Evolutionary conservation across 2,329 filamentous ascomycete species (phyloP).

Genomic region (Penicillium sclerotiorum): DNA sequence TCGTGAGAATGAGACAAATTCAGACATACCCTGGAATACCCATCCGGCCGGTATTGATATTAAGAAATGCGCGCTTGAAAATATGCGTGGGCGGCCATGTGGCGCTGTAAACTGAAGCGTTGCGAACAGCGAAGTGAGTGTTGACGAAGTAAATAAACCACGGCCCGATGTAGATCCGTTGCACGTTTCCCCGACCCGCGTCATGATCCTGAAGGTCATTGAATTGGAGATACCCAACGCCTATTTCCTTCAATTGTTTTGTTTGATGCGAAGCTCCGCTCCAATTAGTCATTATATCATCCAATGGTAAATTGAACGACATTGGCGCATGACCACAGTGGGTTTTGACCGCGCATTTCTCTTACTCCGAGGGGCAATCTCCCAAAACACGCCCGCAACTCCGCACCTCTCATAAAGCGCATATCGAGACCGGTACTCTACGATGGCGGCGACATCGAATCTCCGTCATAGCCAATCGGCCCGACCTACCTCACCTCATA

Average conservation of each 20-base stretch:
- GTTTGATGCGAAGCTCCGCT: too few relatives aligned
- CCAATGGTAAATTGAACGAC: constrained; percentile 11
- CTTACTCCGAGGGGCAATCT: constrained; percentile 15
- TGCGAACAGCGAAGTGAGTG: constrained; percentile 15
- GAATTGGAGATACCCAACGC: too few relatives aligned
- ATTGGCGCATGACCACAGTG: constrained; percentile 7
- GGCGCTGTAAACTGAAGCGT: constrained; percentile 2
- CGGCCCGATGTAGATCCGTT: constrained; percentile 43
- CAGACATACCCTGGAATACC: constrained; percentile 49
- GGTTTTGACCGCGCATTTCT: constrained; percentile 4
- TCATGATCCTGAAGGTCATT: not conserved
- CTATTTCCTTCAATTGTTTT: too few relatives aligned
- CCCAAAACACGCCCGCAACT: constrained; percentile 6
- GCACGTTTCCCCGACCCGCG: not conserved
- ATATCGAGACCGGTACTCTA: not conserved
- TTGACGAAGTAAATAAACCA: constrained; percentile 32
- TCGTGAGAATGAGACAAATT: not conserved
- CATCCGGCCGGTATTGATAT: constrained; percentile 31
- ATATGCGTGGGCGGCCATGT: constrained; percentile 10
- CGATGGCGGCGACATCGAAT: constrained; percentile 28
- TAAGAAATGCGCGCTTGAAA: not conserved
- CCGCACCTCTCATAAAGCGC: not conserved
- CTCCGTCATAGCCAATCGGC: constrained; percentile 34
- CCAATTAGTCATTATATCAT: not conserved
- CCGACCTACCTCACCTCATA: constrained; percentile 59